These are phyloP conservation scores for Clonostachys rosea DNA, from an alignment of 2,329 filamentous ascomycete genomes.

Conservation along the genomic window DNA sequence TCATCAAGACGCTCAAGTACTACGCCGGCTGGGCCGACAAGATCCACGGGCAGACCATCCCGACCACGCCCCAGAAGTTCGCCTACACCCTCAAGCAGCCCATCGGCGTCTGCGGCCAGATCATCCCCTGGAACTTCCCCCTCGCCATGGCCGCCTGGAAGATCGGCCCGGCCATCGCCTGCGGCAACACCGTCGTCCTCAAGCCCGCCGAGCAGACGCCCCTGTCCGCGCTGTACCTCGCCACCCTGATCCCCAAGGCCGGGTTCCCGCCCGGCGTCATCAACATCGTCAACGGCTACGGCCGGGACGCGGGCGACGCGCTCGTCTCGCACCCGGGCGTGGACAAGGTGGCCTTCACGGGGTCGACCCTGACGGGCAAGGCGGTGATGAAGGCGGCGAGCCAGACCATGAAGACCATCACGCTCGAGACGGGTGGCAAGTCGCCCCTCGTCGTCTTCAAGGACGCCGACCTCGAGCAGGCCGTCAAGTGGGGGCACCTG, in stretches of 20 bases:
- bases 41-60: slow-evolving; percentile 66
- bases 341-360: slow-evolving; percentile 71
- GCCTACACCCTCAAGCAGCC: slow-evolving; percentile 67
- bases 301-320: slow-evolving; percentile 58
- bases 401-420: slow-evolving; percentile 52
- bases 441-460: slow-evolving; percentile 53
- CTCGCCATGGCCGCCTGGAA: slow-evolving; percentile 70
- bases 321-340: slow-evolving; percentile 59
- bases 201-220: slow-evolving; percentile 60
- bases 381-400: slow-evolving; percentile 65
- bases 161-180: slow-evolving; percentile 59
- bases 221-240: slow-evolving; percentile 54
- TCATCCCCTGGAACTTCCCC: slow-evolving; percentile 72
- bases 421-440: slow-evolving; percentile 56
- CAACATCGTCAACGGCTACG: slow-evolving; percentile 66
- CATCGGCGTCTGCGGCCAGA: slow-evolving; percentile 62
- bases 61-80: slow-evolving; percentile 56
- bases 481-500: slow-evolving; percentile 41
- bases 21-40: slow-evolving; percentile 71
- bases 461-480: slow-evolving; percentile 56
- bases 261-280: slow-evolving; percentile 70
- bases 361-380: slow-evolving; percentile 60
- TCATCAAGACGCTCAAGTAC: slow-evolving; percentile 44
- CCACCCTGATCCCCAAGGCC: slow-evolving; percentile 59
- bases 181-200: slow-evolving; percentile 54